Percentiles rank a stretch among this genome's conserved stretches.
Evolutionary conservation across 768 basidiomycete genomes (phyloP).

Genomic region (Brasilioporus rufonigricans): DNA sequence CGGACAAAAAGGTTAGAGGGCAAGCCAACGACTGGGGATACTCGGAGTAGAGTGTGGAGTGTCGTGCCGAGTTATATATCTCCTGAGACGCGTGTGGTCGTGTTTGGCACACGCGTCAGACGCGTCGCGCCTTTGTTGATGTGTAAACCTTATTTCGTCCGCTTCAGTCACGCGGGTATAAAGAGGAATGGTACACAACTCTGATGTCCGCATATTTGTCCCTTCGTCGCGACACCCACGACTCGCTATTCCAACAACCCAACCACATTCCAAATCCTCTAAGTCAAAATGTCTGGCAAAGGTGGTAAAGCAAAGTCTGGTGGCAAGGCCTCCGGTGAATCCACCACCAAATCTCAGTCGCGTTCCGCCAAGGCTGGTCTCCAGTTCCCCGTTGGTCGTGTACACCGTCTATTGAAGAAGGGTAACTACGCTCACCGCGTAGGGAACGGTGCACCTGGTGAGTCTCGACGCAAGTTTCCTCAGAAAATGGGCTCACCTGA

Average conservation of each 20-base stretch:
- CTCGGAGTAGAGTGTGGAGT: not conserved
- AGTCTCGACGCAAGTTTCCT: not conserved
- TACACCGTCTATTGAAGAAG: slow-evolving; percentile 56
- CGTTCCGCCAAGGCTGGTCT: slow-evolving; percentile 42
- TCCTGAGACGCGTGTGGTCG: slow-evolving; percentile 35
- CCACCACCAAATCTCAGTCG: slow-evolving; percentile 31
- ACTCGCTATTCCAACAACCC: not conserved
- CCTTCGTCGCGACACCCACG: not conserved
- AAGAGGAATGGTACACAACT: slow-evolving; percentile 17
- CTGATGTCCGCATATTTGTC: slow-evolving; percentile 7
- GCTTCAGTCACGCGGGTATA: slow-evolving; percentile 25
- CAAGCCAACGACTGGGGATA: slow-evolving; percentile 11
- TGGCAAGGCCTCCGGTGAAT: slow-evolving; percentile 51
- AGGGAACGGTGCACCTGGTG: slow-evolving; percentile 52
- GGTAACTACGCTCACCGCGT: slow-evolving; percentile 59
- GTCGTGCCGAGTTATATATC: slow-evolving; percentile 17
- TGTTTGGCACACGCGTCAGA: slow-evolving; percentile 32
- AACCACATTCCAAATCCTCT: not conserved
- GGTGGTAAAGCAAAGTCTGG: slow-evolving; percentile 64
- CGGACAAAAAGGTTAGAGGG: slow-evolving; percentile 8
- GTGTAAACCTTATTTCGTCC: slow-evolving; percentile 33
- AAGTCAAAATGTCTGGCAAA: slow-evolving; percentile 38
- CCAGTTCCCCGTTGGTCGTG: slow-evolving; percentile 58
- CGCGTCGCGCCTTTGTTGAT: slow-evolving; percentile 41
- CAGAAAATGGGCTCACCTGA: not conserved